Evolutionary conservation across 2,329 filamentous ascomycete species (phyloP), one percentile per base, ranked within the genome.

Genomic region (Penicillium hordei): DNA sequence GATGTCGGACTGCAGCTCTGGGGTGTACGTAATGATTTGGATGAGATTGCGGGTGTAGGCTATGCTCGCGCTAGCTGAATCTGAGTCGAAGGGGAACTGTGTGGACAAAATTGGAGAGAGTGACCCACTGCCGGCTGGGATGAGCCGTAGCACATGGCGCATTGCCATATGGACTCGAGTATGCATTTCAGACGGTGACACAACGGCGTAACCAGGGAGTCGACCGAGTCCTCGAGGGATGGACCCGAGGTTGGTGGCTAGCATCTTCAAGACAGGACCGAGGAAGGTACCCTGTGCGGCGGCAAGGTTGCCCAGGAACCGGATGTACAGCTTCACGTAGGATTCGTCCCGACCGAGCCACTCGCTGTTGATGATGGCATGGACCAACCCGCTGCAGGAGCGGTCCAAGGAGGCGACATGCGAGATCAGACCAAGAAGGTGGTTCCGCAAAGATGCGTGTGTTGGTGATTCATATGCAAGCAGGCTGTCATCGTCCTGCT

Each of bases 21-120:
- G 88, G 1, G 89, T 85, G 70, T 96, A 96, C 48, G 86, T 82
- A 52, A 89, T 87, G 34, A 97, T 79, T 58, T 83, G 85, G 27
- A 97, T 79, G 10, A 97, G 79, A 70, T 97, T 96, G 67, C 89
- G 83, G 57, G 96, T 88, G 69, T 95, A 99, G n/a, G 88, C 86
- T 65, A 93, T 85, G 72, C 96, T 92, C n/a, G 85, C 82, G 63
- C 87, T 87, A 61, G 89, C 88, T 4, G 88, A 86, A 52, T 96
- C 90, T 61, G 88, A 88, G 49, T 89, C 82, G 59, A 86, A 90
- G 0, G 92, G 91, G 60, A 95, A 96, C 42, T 87, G 87, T 49
- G 79, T 75, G 48, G 83, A 76, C 39, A 96, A 75, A 48, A 92
- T 79, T 34, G 85, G 83, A 38, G 88, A 85, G 31, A 97, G 78